Conservation (phyloP, 2,329 filamentous ascomycete species). For the Pyrenophora seminiperda region DNA sequence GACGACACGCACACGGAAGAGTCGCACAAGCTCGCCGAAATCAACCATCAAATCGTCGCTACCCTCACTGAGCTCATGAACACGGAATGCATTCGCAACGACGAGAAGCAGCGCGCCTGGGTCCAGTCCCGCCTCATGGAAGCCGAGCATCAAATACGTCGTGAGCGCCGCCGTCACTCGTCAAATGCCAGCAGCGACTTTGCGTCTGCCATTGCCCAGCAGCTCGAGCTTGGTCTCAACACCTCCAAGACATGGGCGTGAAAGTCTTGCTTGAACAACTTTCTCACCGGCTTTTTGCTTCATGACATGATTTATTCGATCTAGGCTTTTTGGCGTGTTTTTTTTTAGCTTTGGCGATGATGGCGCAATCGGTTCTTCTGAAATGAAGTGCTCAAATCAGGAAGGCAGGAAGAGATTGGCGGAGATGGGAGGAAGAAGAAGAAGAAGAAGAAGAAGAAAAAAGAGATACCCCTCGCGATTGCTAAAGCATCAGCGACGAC, state of each 20-base stretch:
- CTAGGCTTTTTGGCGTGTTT: slow-evolving; percentile 7
- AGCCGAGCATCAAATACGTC: slow-evolving; percentile 56
- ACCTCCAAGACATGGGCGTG: slow-evolving; percentile 39
- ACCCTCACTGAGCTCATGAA: slow-evolving; percentile 61
- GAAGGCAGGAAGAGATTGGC: slow-evolving; percentile 15
- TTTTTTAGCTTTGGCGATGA: slow-evolving; percentile 5
- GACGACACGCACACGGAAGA: slow-evolving; percentile 47
- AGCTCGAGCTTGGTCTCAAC: slow-evolving; percentile 37
- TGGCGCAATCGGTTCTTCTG: slow-evolving; percentile 30
- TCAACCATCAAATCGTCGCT: slow-evolving; percentile 60
- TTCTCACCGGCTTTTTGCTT: not conserved
- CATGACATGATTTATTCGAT: not conserved
- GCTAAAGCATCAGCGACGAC: not conserved
- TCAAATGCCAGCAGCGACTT: slow-evolving; percentile 44
- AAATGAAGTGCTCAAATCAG: slow-evolving; percentile 42
- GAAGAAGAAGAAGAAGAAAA: not conserved
- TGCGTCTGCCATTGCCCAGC: slow-evolving; percentile 44
- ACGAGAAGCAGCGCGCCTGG: slow-evolving; percentile 55
- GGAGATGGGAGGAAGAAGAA: too few species aligned
- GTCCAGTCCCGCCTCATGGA: slow-evolving; percentile 61
- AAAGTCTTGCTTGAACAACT: slow-evolving; percentile 2
- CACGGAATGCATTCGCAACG: slow-evolving; percentile 55
- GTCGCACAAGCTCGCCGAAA: slow-evolving; percentile 54
- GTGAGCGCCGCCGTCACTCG: slow-evolving; percentile 48
- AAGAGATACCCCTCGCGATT: not conserved